These are phyloP conservation scores for Lachancea nothofagi DNA, from an alignment of 805 yeast species.

Conservation along the genomic window DNA sequence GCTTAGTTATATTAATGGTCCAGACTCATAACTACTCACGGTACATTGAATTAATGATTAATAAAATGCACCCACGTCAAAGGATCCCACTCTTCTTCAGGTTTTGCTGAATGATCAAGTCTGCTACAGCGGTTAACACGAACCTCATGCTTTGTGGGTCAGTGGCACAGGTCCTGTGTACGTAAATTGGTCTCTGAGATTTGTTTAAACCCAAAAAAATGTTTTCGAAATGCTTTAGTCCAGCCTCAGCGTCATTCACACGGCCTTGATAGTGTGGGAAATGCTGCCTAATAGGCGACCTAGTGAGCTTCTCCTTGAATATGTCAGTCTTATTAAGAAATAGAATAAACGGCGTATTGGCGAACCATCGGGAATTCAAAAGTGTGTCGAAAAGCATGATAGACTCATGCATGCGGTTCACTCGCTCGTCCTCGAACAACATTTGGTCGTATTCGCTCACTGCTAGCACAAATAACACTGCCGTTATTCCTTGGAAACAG, in stretches of 20 bases:
- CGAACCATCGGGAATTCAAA: constrained; percentile 82
- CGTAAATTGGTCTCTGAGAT: constrained; percentile 68
- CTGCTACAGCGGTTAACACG: constrained; percentile 88
- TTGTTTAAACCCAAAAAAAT: constrained; percentile 60
- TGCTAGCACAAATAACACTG: constrained; percentile 83
- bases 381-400: constrained; percentile 76
- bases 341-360: constrained; percentile 78
- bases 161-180: constrained; percentile 93
- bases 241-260: constrained; percentile 58
- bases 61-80: constrained; percentile 23
- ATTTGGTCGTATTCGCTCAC: constrained; percentile 89
- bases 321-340: constrained; percentile 87
- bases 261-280: constrained; percentile 76
- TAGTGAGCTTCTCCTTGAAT: constrained; percentile 61
- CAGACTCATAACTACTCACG: constrained; percentile 1
- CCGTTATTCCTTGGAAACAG: constrained; percentile 85
- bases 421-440: constrained; percentile 82
- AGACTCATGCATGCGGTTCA: constrained; percentile 88
- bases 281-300: constrained; percentile 61
- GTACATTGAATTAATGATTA: too few species aligned
- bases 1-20: constrained; percentile 3
- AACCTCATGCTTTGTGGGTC: constrained; percentile 85
- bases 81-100: constrained; percentile 72
- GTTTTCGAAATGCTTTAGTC: constrained; percentile 63
- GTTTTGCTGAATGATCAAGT: constrained; percentile 79